Base-by-base conservation (phyloP, 306 rosid genomes). In the Phaseolus lunatus region DNA sequence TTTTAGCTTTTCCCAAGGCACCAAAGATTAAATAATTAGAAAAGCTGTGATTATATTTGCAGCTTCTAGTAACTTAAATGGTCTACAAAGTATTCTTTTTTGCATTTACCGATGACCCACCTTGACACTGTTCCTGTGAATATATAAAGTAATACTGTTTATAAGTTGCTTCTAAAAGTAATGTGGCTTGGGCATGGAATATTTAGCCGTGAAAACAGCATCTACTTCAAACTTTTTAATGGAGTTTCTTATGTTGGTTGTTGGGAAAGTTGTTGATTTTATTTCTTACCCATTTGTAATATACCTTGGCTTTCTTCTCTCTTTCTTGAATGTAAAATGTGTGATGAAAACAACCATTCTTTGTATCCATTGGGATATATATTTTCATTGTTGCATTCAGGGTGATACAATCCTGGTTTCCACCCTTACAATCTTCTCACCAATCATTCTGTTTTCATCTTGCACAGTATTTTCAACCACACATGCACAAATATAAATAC, bases 161-260 rank as follows among this genome's bases (percentile, higher is more conserved):
- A 19, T 27, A 48, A 26, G 18, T 76, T 49, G 59, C 19, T 78
- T 44, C 59, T 5, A 20, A 37, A 39, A 65, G 27, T 39, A 65
- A 65, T 73, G 19, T 56, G 54, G 41, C 27, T 58, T 13, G 19
- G 15, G 27, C 56, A 26, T 58, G 0, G 5, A 58, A 16, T 41
- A 39, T 24, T 73, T 15, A 14, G 44, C 56, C 5, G 27, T 57
- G 68, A 41, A 73, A 37, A 20, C 54, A 20, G 35, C 33, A 58
- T 57, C 57, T 26, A 43, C 15, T 22, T 72, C 20, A 29, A 4
- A 10, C 54, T 56, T 73, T 57, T 43, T 27, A 73, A 73, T 58
- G 41, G 20, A 43, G 68, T 43, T 57, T 50, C 48, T 53, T 72
- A 33, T 43, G 29, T 37, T 27, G 49, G 71, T 8, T 45, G 18